Evolutionary conservation across 2,329 filamentous ascomycete species (phyloP), one percentile per base, ranked within the genome.

Genomic region (Hirsutella rhossiliensis): DNA sequence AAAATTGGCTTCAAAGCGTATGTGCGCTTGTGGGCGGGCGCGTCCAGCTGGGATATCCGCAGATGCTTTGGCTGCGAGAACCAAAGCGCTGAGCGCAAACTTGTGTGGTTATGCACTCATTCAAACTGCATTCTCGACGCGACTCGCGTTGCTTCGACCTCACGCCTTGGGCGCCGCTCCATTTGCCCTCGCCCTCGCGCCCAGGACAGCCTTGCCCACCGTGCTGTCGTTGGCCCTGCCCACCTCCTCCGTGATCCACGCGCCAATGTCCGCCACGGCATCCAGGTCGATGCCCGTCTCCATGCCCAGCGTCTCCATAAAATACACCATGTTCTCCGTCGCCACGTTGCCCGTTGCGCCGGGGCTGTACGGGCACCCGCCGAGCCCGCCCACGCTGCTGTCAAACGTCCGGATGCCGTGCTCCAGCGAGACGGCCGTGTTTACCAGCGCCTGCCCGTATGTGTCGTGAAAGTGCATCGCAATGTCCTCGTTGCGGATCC

Each of bases 401-500:
- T 94, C 87, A 58, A 94, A 92, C 0, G 77, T 84, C 29, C 84
- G 68, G 36, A 94, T 75, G 0, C 87, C 87, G 52, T 84, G 78
- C 57, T 87, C 82, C 28, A 92, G 73, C 32, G 82, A 80, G 0
- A 89, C 80, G 11, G 85, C 79, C 5, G 81, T 82, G 57, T 94
- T 94, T 8, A 87, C 82, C n/a, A 90, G 68, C 1, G 86, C 87
- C 66, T 88, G 83, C 1, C 86, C 87, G 57, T 88, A 90, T 1
- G 87, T 94, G 57, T 94, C 86, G 61, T 94, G 87, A 56, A 94
- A 90, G 62, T 94, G 87, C 66, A 89, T 79, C 0, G 85, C 85
- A 11, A 94, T 64, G 54, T 85, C 81, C 53, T 80, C 77, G 44
- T 73, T 74, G 18, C 81, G 72, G 17, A 94, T 73, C 0, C 81